Evolutionary conservation across 768 basidiomycete genomes (phyloP), one percentile per base, ranked within the genome.

Genomic region (Kwoniella heveanensis): DNA sequence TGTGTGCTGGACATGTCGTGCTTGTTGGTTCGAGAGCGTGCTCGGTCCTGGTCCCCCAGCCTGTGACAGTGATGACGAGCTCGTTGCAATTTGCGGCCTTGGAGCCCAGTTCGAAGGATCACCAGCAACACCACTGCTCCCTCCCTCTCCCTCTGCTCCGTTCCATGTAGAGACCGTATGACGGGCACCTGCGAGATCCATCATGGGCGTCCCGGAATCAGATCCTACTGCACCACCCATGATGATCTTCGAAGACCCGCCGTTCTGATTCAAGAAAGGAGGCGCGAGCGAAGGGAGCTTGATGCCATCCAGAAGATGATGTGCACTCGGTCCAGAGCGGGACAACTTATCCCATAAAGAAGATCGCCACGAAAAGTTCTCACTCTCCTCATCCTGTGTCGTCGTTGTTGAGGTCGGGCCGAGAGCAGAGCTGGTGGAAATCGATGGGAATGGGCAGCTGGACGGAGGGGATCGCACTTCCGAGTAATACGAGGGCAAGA

Each of bases 401-500:
- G 46, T n/a, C 25, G 56, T n/a, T 57, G 19, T 39, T 25, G 36
- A 2, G 21, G n/a, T 32, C n/a, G n/a, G n/a, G 27, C 19, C 53
- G 24, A 24, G 50, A 54, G 30, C 32, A 6, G 32, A 36, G 32
- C 7, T 6, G 32, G 6, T 13, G 32, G 32, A 53, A n/a, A 21
- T 25, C 17, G n/a, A 44, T 24, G 51, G 12, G 29, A 24, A 48
- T 21, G 57, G 10, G 26, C 12, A 26, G 44, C n/a, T 22, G 1
- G 39, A 27, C 1, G 21, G 50, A 12, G 52, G 53, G 26, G 47
- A 49, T 52, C 60, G 53, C 6, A 44, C 46, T 49, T 62, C 60
- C 6, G 60, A 29, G 46, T 62, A 62, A 30, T 55, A 54, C 5
- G 60, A 62, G 22, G 60, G 60, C 19, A 62, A 22, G 24, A 62